These are phyloP conservation scores for Apiotrichum laibachii DNA, from an alignment of 1,284 basidiomycete species.

Conservation along the genomic window DNA sequence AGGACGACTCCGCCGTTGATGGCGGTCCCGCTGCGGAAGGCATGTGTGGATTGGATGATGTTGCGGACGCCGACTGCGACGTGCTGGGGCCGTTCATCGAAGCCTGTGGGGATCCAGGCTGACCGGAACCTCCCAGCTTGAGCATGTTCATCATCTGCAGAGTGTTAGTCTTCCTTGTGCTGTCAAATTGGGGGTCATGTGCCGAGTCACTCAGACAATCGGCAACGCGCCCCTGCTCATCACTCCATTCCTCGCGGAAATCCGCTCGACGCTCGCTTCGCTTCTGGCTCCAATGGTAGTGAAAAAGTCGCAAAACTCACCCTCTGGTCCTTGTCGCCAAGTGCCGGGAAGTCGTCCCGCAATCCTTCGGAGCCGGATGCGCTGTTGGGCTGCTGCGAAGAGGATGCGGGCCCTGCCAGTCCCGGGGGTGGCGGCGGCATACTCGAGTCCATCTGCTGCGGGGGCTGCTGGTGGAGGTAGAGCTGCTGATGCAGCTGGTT, in stretches of 20 bases:
- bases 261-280: not conserved
- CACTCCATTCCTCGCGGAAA: not conserved
- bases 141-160: conserved; percentile 24
- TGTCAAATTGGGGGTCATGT: conserved; percentile 9
- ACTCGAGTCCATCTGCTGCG: conserved; percentile 42
- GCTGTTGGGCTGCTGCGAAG: conserved; percentile 32
- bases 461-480: conserved; percentile 26
- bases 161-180: too few species aligned
- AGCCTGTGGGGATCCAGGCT: conserved; percentile 18
- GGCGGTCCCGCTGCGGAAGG: conserved; percentile 24
- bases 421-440: conserved; percentile 48
- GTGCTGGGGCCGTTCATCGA: conserved; percentile 30
- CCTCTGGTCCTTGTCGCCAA: conserved; percentile 35
- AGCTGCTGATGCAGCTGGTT: conserved; percentile 24
- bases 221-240: not conserved
- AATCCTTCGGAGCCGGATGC: conserved; percentile 26
- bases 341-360: conserved; percentile 49
- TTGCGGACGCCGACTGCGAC: conserved; percentile 34
- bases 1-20: conserved; percentile 33
- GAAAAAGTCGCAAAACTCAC: conserved; percentile 16
- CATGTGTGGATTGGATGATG: conserved; percentile 35
- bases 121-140: conserved; percentile 21
- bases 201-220: conserved; percentile 3
- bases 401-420: conserved; percentile 38
- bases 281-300: not conserved